Percentiles rank a stretch among this genome's conserved stretches.
Conservation (phyloP, 192 early-diverging fungal species). For the Glomus cerebriforme region DNA sequence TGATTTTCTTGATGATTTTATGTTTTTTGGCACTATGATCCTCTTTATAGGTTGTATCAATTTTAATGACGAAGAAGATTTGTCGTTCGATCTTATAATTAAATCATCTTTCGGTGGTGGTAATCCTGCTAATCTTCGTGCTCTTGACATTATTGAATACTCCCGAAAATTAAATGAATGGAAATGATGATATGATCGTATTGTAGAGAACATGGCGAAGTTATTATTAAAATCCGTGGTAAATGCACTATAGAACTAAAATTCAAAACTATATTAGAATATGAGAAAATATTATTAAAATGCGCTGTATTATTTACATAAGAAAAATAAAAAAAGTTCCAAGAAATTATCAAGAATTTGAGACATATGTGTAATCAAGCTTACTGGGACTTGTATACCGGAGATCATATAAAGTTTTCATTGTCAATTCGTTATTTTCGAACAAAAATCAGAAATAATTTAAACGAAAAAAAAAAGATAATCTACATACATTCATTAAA, state of each 20-base stretch:
- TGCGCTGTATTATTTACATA: no score
- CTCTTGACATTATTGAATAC: conserved; percentile 15
- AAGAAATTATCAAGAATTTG: neutral
- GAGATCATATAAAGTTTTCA: no score
- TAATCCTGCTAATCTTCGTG: neutral
- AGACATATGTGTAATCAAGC: no score
- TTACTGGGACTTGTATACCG: no score
- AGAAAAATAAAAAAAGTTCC: no score
- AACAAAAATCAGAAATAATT: no score
- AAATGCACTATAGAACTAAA: neutral
- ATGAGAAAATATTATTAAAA: neutral
- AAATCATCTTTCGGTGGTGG: neutral
- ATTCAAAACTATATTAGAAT: neutral
- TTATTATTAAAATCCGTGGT: neutral
- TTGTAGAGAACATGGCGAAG: no score
- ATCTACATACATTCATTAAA: no score
- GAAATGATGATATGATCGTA: neutral
- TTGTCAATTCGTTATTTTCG: no score
- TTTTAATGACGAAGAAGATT: neutral
- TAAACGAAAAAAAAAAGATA: no score
- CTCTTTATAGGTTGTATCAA: neutral
- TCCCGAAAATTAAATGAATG: neutral
- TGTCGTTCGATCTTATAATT: neutral
- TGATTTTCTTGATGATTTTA: neutral
- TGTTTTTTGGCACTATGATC: neutral